Conservation (phyloP, 208 protist genomes). For the Novymonas esmeraldas region DNA sequence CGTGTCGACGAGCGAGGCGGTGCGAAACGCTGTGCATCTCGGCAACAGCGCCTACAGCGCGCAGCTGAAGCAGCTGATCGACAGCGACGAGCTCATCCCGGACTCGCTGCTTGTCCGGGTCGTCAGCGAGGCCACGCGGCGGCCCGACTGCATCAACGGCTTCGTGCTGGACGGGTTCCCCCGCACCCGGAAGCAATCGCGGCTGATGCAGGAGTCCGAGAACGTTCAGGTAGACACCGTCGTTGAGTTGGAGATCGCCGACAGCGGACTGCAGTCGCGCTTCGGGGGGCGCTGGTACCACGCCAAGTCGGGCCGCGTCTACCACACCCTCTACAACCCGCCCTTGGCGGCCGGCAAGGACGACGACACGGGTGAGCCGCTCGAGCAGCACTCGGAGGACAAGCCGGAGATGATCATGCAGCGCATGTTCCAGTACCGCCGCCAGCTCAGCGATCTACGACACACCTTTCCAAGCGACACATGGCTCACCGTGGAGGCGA, state of each 20-base stretch:
- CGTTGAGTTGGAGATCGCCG: slow-evolving; percentile 71
- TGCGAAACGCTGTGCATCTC: slow-evolving; percentile 70
- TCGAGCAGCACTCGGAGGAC: slow-evolving; percentile 90
- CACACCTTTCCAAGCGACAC: slow-evolving; percentile 61
- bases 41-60: slow-evolving; percentile 54
- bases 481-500: slow-evolving; percentile 70
- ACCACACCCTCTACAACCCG: slow-evolving; percentile 92
- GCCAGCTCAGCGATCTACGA: slow-evolving; percentile 73
- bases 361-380: slow-evolving; percentile 91
- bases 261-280: slow-evolving; percentile 75
- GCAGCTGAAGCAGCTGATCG: slow-evolving; percentile 63
- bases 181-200: slow-evolving; percentile 72
- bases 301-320: slow-evolving; percentile 84
- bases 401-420: slow-evolving; percentile 81
- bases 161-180: slow-evolving; percentile 93
- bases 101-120: slow-evolving; percentile 71
- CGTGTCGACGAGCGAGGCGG: slow-evolving; percentile 67
- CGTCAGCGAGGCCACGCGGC: slow-evolving; percentile 66
- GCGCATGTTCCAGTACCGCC: slow-evolving; percentile 80
- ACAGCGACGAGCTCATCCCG: slow-evolving; percentile 66
- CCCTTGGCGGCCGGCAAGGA: slow-evolving; percentile 84
- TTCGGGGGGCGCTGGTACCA: slow-evolving; percentile 89
- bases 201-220: slow-evolving; percentile 44
- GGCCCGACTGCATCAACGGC: slow-evolving; percentile 86
- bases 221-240: slow-evolving; percentile 69